A percentile compares a stretch with the other conserved stretches of the same genome.
These are phyloP conservation scores for Cercospora beticola DNA, from an alignment of 2,329 filamentous ascomycete species.

Conservation along the genomic window DNA sequence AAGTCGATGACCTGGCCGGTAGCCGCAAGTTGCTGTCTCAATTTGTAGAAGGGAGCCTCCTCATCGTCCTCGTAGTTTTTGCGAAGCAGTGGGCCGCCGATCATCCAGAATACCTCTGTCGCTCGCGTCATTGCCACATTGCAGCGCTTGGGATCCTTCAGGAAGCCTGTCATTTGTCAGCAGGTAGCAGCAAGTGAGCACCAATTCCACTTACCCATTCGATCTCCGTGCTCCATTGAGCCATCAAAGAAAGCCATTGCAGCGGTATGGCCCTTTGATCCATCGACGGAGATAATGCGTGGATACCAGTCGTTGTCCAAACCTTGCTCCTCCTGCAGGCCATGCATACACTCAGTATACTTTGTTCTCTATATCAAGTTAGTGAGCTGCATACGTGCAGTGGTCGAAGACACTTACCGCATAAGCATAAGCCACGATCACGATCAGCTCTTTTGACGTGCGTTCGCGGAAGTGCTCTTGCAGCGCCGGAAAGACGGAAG, in stretches of 20 bases:
- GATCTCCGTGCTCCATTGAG: background rate
- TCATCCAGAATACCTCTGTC: constrained; percentile 26
- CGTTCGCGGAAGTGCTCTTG: constrained; percentile 16
- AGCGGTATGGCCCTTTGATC: constrained; percentile 22
- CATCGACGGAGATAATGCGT: constrained; percentile 21
- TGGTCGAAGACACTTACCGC: constrained; percentile 10
- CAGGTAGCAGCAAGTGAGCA: too few relatives aligned
- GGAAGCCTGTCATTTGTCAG: constrained; percentile 11
- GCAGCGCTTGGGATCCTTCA: constrained; percentile 19
- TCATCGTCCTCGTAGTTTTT: background rate
- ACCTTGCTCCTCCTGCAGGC: background rate
- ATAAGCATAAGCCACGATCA: constrained; percentile 21
- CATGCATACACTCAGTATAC: constrained; percentile 3
- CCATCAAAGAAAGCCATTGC: constrained; percentile 26
- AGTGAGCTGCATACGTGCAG: background rate
- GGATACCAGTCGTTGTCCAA: constrained; percentile 12
- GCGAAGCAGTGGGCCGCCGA: constrained; percentile 6
- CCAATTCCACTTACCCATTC: background rate
- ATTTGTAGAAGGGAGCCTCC: background rate
- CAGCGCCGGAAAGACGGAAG: constrained; percentile 16
- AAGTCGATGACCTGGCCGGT: background rate
- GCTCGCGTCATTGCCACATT: constrained; percentile 30
- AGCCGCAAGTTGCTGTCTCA: background rate
- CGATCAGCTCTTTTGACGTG: constrained; percentile 19
- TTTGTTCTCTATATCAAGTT: background rate